Percentiles rank a stretch among this genome's conserved stretches.
phyloP scores from a whole-genome alignment of 2,329 filamentous ascomycete species.

The Arthrobotrys sinensis region DNA sequence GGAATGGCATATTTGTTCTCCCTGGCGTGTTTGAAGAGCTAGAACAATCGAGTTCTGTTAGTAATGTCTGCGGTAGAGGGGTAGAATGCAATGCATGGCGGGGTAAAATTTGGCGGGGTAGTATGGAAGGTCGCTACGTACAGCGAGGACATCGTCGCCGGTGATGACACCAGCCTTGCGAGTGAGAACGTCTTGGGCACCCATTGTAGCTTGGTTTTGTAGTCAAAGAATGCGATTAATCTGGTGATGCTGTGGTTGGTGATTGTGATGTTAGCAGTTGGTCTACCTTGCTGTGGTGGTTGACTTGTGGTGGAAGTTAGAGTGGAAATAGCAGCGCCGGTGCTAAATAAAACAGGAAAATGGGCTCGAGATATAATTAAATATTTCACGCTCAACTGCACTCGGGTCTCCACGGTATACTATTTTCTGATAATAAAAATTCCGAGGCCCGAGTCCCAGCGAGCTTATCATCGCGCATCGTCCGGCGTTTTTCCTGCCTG shows the following conservation, averaged over 20 bases:
- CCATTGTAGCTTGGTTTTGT: conserved; percentile 66
- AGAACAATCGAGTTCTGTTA: conserved; percentile 56
- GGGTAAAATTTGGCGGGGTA: conserved; percentile 22
- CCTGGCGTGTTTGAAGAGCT: conserved; percentile 90
- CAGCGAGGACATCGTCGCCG: conserved; percentile 76
- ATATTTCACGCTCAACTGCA: too few species aligned
- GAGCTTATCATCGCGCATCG: too few species aligned
- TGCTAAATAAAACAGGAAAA: background rate
- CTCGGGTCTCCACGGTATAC: too few species aligned
- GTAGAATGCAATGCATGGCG: conserved; percentile 2
- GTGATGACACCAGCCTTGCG: conserved; percentile 78
- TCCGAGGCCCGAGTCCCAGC: too few species aligned
- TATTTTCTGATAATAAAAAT: too few species aligned
- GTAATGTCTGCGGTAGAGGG: conserved; percentile 13
- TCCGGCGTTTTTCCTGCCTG: too few species aligned
- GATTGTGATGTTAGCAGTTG: too few species aligned
- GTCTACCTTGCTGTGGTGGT: too few species aligned
- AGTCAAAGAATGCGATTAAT: conserved; percentile 15
- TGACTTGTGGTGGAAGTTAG: background rate
- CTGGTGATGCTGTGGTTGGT: conserved; percentile 10
- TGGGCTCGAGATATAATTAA: background rate
- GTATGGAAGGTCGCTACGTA: conserved; percentile 54
- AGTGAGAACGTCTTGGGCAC: conserved; percentile 72
- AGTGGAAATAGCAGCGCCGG: background rate
- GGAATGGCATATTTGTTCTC: conserved; percentile 91